phyloP scores from a whole-genome alignment of 257 asterid genomes.

The Plectranthus barbatus region DNA sequence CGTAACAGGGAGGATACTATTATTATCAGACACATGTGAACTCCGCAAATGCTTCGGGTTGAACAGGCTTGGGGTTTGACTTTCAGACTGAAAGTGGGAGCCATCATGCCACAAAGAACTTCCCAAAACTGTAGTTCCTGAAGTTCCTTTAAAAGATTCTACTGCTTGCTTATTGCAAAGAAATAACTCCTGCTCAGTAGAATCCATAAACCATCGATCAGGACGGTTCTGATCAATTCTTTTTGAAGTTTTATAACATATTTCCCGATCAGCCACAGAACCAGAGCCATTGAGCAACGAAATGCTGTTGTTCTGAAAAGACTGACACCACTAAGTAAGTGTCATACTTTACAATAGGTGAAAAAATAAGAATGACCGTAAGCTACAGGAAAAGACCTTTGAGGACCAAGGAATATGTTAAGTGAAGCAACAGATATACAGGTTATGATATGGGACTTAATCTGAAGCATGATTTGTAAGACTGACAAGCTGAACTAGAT shows the following conservation, averaged over 20 bases:
- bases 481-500: no score
- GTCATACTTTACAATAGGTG: background rate
- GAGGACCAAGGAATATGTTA: background rate
- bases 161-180: constrained; percentile 54
- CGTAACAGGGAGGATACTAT: constrained; percentile 9
- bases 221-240: constrained; percentile 46
- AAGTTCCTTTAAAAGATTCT: constrained; percentile 21
- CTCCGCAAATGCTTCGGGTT: constrained; percentile 24
- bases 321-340: constrained; percentile 23
- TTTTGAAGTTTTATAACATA: constrained; percentile 24
- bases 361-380: background rate
- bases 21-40: constrained; percentile 24
- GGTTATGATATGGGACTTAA: no score
- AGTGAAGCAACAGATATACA: background rate
- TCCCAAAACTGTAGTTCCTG: constrained; percentile 25
- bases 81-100: no score
- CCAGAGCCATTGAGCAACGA: constrained; percentile 36
- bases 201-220: constrained; percentile 37
- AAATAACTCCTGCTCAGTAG: constrained; percentile 31
- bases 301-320: constrained; percentile 39
- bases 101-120: constrained; percentile 26
- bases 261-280: constrained; percentile 35
- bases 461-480: no score
- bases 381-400: background rate
- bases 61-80: constrained; percentile 24